Conservation (phyloP, 2,329 filamentous ascomycete genomes). For the Fusarium musae region DNA sequence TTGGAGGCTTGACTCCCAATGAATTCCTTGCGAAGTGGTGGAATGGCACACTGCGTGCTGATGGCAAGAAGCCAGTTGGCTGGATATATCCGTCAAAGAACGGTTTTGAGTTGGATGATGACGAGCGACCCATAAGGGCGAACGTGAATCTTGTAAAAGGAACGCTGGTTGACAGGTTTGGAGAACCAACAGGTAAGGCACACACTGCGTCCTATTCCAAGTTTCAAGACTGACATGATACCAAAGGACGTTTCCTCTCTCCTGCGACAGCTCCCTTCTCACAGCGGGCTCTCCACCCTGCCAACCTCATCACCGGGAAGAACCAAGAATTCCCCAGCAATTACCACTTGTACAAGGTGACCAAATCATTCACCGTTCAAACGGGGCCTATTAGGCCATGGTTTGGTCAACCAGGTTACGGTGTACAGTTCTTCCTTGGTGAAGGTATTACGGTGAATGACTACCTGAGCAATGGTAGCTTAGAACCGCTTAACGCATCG, state of each 20-base stretch:
- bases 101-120: slow-evolving; percentile 53
- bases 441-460: slow-evolving; percentile 6
- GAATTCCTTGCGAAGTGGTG: slow-evolving; percentile 27
- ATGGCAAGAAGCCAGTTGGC: neutral
- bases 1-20: slow-evolving; percentile 19
- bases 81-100: slow-evolving; percentile 23
- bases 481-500: neutral
- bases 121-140: slow-evolving; percentile 51
- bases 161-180: slow-evolving; percentile 59
- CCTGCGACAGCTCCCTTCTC: slow-evolving; percentile 28
- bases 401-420: slow-evolving; percentile 29
- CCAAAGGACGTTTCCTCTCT: slow-evolving; percentile 19
- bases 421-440: slow-evolving; percentile 27
- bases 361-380: slow-evolving; percentile 14
- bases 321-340: slow-evolving; percentile 24
- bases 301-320: slow-evolving; percentile 6
- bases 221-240: neutral
- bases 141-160: slow-evolving; percentile 54
- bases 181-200: slow-evolving; percentile 34
- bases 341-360: slow-evolving; percentile 25
- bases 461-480: neutral
- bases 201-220: accelerated
- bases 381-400: slow-evolving; percentile 27
- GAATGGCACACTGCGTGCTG: neutral
- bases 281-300: slow-evolving; percentile 23